These are phyloP conservation scores for Trichoderma gracile DNA, from an alignment of 2,329 filamentous ascomycete genomes.

Conservation along the genomic window DNA sequence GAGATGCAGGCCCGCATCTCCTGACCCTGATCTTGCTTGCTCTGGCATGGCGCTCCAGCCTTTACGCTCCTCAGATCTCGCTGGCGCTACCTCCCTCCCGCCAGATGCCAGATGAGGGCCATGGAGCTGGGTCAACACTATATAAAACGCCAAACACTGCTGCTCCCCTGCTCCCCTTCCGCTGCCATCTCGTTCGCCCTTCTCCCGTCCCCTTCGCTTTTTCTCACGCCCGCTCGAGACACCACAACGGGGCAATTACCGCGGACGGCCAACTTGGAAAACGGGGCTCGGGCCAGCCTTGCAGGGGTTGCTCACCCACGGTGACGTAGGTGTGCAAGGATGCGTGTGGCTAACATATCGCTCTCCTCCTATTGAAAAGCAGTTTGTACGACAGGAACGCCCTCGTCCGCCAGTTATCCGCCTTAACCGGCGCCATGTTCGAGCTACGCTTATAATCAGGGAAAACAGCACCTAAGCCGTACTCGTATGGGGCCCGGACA, in stretches of 20 bases:
- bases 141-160: not conserved
- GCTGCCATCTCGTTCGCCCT: not conserved
- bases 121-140: constrained; percentile 21
- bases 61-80: constrained; percentile 19
- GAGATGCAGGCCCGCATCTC: constrained; percentile 16
- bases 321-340: constrained; percentile 25
- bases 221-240: constrained; percentile 2
- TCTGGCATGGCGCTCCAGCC: constrained; percentile 22
- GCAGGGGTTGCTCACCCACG: constrained; percentile 22
- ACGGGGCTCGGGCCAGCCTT: constrained; percentile 11
- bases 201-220: not conserved
- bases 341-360: constrained; percentile 19
- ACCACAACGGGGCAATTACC: constrained; percentile 14
- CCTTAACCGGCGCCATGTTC: constrained; percentile 14
- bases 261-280: constrained; percentile 11
- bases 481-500: constrained; percentile 9
- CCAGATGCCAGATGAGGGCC: constrained; percentile 9
- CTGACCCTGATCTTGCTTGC: constrained; percentile 22
- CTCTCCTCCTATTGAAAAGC: constrained; percentile 21
- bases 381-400: constrained; percentile 11
- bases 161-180: constrained; percentile 5
- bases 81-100: constrained; percentile 23
- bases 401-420: constrained; percentile 18
- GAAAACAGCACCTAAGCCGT: constrained; percentile 16
- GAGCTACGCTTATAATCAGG: constrained; percentile 9